phyloP scores from a whole-genome alignment of 148 eudicot species.

The Silene uniflora region DNA sequence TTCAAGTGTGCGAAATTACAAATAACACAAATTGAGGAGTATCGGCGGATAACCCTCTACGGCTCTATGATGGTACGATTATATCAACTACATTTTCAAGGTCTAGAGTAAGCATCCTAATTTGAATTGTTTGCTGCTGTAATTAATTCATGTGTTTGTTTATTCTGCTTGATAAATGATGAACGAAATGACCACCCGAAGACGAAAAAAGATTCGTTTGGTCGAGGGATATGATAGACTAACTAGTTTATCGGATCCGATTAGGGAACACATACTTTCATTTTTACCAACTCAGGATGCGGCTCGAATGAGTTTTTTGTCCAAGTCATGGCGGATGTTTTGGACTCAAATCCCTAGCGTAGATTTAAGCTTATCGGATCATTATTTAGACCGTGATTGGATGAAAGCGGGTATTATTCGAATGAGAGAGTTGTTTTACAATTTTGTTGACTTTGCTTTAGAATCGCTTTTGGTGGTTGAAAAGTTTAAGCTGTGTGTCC shows the following conservation, averaged over 20 bases:
- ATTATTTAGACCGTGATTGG: background rate
- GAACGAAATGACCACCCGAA: no score
- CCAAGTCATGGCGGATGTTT: conserved; percentile 8
- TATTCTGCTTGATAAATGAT: no score
- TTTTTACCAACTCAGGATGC: background rate
- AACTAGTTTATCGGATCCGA: conserved; percentile 11
- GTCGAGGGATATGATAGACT: background rate
- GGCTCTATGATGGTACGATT: no score
- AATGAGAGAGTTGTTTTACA: background rate
- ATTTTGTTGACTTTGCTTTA: background rate
- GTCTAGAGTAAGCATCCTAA: no score
- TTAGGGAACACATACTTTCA: conserved; percentile 9
- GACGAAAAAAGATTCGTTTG: background rate
- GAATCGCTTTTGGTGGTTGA: background rate
- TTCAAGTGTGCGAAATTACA: no score
- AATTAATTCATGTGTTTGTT: no score
- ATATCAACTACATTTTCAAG: no score
- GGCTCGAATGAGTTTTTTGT: background rate
- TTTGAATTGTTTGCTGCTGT: no score
- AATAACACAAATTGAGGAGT: no score
- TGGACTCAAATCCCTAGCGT: conserved; percentile 1
- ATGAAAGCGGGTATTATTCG: background rate
- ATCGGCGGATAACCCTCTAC: no score
- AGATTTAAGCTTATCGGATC: background rate
- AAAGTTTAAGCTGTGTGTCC: no score